Conservation (phyloP, 495 filamentous ascomycete species). For the Penicillium paradoxum region DNA sequence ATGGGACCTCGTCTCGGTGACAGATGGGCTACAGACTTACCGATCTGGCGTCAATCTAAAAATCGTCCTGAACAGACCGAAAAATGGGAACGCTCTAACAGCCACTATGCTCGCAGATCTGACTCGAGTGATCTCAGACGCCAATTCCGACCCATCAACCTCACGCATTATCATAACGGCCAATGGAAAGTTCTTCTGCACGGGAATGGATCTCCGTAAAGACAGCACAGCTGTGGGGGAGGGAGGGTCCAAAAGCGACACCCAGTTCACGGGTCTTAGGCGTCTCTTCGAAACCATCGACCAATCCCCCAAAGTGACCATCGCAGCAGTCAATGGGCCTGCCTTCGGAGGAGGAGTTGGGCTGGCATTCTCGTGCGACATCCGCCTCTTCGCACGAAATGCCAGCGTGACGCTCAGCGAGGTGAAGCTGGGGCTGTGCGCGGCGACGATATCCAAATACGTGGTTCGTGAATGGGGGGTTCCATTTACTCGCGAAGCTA, state of each 20-base stretch:
- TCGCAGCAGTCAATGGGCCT: constrained; percentile 33
- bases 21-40: constrained; percentile 14
- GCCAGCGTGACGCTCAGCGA: constrained; percentile 32
- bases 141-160: constrained; percentile 16
- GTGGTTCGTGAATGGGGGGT: constrained; percentile 28
- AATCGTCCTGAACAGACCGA: constrained; percentile 27
- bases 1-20: constrained; percentile 13
- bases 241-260: constrained; percentile 7
- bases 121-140: constrained; percentile 15
- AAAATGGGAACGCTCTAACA: constrained; percentile 35
- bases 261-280: constrained; percentile 20
- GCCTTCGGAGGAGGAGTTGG: constrained; percentile 39
- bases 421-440: constrained; percentile 28
- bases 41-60: constrained; percentile 28
- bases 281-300: constrained; percentile 29
- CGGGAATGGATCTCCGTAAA: constrained; percentile 35
- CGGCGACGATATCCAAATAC: constrained; percentile 33
- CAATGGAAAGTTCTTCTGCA: constrained; percentile 37
- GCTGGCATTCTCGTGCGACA: constrained; percentile 34
- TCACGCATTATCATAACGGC: constrained; percentile 31
- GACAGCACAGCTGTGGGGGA: constrained; percentile 17
- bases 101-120: constrained; percentile 25
- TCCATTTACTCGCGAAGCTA: constrained; percentile 25
- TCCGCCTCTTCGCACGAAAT: constrained; percentile 17
- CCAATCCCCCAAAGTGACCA: constrained; percentile 31